Percentiles rank a stretch among this genome's conserved stretches.
These are phyloP conservation scores for Pogostemon cablin DNA, from an alignment of 257 asterid genomes.

Conservation along the genomic window DNA sequence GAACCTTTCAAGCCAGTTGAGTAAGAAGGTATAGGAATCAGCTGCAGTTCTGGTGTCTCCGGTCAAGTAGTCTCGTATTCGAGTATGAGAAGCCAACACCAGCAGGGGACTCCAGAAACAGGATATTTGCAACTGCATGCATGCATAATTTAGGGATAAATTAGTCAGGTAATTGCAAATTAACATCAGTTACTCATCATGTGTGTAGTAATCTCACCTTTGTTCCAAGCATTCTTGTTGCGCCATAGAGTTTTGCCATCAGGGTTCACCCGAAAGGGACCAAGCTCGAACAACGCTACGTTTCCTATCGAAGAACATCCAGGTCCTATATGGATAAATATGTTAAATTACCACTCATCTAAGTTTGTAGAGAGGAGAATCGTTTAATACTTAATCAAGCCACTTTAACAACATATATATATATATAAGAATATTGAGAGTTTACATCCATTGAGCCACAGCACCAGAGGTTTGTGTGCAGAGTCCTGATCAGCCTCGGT, in stretches of 20 bases:
- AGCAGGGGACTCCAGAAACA: conserved; percentile 76
- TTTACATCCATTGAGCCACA: conserved; percentile 56
- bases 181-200: too few species aligned
- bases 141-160: too few species aligned
- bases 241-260: conserved; percentile 61
- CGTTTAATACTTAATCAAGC: not conserved
- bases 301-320: conserved; percentile 76
- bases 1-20: conserved; percentile 74
- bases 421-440: not conserved
- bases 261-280: conserved; percentile 65
- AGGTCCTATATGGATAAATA: conserved; percentile 47
- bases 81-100: conserved; percentile 85
- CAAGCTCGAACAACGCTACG: conserved; percentile 69
- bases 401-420: not conserved
- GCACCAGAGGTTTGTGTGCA: conserved; percentile 45
- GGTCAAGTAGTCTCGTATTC: conserved; percentile 49
- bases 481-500: conserved; percentile 43
- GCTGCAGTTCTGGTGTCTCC: conserved; percentile 59
- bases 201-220: conserved; percentile 35
- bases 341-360: too few species aligned
- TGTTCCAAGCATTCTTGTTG: conserved; percentile 65
- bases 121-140: conserved; percentile 65
- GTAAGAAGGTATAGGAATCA: conserved; percentile 56
- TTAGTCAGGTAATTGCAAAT: too few species aligned
- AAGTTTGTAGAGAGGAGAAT: too few species aligned